A percentile compares a stretch with the other conserved stretches of the same genome.
These are phyloP conservation scores for Colletotrichum karsti DNA, from an alignment of 2,329 filamentous ascomycete species.

Conservation along the genomic window DNA sequence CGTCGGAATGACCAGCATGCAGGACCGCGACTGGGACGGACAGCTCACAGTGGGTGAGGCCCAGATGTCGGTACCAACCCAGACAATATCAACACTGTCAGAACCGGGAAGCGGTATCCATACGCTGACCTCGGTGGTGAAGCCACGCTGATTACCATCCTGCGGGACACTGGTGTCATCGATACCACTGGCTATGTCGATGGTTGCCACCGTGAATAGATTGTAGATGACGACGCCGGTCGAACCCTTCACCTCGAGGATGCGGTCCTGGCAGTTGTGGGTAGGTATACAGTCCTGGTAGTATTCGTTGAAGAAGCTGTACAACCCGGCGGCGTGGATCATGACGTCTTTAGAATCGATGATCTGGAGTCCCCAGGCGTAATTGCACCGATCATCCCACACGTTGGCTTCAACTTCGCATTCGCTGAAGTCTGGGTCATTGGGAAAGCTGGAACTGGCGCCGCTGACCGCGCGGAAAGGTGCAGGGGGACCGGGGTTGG, in stretches of 20 bases:
- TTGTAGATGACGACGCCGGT: constrained; percentile 35
- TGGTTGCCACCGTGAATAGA: constrained; percentile 29
- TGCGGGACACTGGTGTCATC: background rate
- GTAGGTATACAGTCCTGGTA: constrained; percentile 33
- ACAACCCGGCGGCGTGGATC: constrained; percentile 36
- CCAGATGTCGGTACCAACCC: constrained; percentile 31
- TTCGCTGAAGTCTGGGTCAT: background rate
- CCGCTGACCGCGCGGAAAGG: background rate
- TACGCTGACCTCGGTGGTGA: constrained; percentile 35
- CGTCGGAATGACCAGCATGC: constrained; percentile 34
- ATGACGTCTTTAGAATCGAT: constrained; percentile 24
- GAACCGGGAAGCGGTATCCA: constrained; percentile 34
- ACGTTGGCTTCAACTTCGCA: background rate
- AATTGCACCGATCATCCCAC: background rate
- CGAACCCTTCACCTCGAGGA: constrained; percentile 30
- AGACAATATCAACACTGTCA: constrained; percentile 33
- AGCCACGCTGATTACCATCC: constrained; percentile 23
- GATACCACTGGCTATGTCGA: constrained; percentile 19
- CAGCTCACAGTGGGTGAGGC: constrained; percentile 19
- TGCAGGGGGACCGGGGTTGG: background rate
- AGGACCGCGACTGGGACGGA: constrained; percentile 16
- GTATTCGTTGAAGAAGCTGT: constrained; percentile 37
- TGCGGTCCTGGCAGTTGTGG: constrained; percentile 33
- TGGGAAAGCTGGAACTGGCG: background rate
- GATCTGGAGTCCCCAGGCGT: constrained; percentile 35